Base-by-base conservation (phyloP, 108 stramenopile species). In the Nitzschia sp. region DNA sequence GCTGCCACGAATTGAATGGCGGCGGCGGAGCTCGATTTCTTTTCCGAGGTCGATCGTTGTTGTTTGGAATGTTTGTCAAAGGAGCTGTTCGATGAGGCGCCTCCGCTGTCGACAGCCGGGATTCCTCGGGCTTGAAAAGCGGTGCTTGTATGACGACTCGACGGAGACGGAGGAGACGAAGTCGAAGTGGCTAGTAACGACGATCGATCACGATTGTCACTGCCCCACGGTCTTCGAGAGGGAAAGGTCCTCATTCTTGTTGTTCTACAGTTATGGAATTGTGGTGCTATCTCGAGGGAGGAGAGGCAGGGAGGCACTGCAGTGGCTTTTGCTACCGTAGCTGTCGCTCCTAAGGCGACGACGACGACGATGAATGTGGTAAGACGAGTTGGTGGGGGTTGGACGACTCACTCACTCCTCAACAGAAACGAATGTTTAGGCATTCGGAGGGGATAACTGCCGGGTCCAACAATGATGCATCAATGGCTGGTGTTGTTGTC, bases 1-100 rank as follows among this genome's bases (percentile, higher is more conserved):
- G 57, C 56, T 9, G 69, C 58, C 1, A 69, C 45, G 38, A 69
- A 69, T 32, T 69, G 69, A 23, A 69, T n/a, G 46, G n/a, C n/a
- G n/a, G n/a, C n/a, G n/a, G n/a, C n/a, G n/a, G n/a, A n/a, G n/a
- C n/a, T n/a, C n/a, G n/a, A 58, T 11, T 61, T 6, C 57, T 16
- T 31, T 34, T 1, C 38, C 6, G 13, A 41, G 38, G 9, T 50
- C 19, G 48, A 50, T 16, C 48, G 48, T 19, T 50, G 48, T 5
- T 8, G 21, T 16, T 21, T 4, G n/a, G n/a, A n/a, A 19, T 16
- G 48, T 21, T 61, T 25, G 41, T 61, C 35, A 31, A 25, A 61
- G 41, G 60, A 61, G 25, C 48, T 50, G 6, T n/a, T 45, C 60
- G 55, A 56, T 8, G 2, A 5, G 27, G 17, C 23, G 6, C 23